These are phyloP conservation scores for Rutstroemia sp. DNA, from an alignment of 2,329 filamentous ascomycete species.

Conservation along the genomic window DNA sequence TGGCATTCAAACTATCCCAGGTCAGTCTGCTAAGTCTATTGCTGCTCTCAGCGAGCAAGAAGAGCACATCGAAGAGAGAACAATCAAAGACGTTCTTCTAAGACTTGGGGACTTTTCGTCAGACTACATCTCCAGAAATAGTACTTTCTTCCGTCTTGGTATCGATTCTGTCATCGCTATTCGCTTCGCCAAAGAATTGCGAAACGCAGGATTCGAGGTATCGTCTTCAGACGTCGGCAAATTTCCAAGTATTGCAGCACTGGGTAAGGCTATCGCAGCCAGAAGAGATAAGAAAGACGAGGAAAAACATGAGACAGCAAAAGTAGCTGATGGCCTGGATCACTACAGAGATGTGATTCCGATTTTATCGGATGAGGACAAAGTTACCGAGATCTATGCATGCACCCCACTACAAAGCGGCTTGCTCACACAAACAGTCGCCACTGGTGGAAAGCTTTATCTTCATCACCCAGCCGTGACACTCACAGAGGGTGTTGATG, in stretches of 20 bases:
- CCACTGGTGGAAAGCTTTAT: constrained; percentile 28
- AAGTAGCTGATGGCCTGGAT: neutral
- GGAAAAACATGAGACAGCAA: neutral
- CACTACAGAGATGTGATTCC: neutral
- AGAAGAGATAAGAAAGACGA: neutral
- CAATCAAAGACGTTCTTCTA: neutral
- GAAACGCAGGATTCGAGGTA: constrained; percentile 25
- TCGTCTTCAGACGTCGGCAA: constrained; percentile 37
- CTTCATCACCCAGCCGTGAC: constrained; percentile 23
- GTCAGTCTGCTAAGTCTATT: neutral
- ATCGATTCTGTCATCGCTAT: constrained; percentile 32
- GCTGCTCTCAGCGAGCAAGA: neutral
- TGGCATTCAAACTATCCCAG: neutral
- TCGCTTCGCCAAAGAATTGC: constrained; percentile 35
- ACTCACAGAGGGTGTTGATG: constrained; percentile 15
- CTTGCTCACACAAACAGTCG: constrained; percentile 30
- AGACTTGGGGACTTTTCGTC: neutral
- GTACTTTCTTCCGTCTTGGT: constrained; percentile 31
- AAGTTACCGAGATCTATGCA: constrained; percentile 32
- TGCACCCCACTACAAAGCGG: constrained; percentile 32
- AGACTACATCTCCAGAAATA: neutral
- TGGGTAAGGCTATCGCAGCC: constrained; percentile 24
- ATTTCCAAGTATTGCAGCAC: constrained; percentile 34
- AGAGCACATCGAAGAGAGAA: neutral
- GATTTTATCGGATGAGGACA: neutral